These are phyloP conservation scores for Pichia thaimueangensis DNA, from an alignment of 805 yeast species.

Conservation along the genomic window DNA sequence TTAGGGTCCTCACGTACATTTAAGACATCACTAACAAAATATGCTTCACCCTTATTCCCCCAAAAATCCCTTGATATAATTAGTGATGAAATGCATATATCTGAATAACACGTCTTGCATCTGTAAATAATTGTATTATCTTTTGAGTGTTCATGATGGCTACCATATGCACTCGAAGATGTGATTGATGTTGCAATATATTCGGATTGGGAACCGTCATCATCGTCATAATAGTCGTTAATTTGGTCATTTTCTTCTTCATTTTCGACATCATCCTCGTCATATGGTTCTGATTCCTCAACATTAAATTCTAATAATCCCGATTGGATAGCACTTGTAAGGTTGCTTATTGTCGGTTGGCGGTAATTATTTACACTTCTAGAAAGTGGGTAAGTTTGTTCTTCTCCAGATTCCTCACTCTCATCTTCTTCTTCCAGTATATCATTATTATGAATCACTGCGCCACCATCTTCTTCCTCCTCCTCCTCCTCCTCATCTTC, in stretches of 20 bases:
- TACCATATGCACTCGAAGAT: background rate
- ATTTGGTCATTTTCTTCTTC: constrained; percentile 1
- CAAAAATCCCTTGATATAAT: constrained; percentile 30
- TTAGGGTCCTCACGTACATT: constrained; percentile 19
- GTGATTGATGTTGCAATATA: background rate
- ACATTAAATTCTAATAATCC: background rate
- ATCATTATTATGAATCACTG: background rate
- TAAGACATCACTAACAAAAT: constrained; percentile 27
- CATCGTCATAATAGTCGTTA: constrained; percentile 1
- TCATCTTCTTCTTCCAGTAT: constrained; percentile 2
- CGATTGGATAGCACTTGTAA: no score
- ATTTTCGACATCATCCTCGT: constrained; percentile 2
- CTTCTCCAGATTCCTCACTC: background rate
- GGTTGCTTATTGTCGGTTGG: no score
- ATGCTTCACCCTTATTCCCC: constrained; percentile 31
- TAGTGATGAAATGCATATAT: constrained; percentile 25
- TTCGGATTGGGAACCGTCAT: background rate
- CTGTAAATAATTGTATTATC: constrained; percentile 17
- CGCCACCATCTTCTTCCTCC: constrained; percentile 1
- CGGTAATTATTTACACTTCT: no score
- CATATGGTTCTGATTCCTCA: background rate
- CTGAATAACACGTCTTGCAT: constrained; percentile 30
- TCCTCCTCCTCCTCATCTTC: constrained; percentile 1
- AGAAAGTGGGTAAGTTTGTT: no score
- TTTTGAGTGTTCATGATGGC: background rate